Conservation (phyloP, 2,329 filamentous ascomycete species). For the Kalmusia sp. region DNA sequence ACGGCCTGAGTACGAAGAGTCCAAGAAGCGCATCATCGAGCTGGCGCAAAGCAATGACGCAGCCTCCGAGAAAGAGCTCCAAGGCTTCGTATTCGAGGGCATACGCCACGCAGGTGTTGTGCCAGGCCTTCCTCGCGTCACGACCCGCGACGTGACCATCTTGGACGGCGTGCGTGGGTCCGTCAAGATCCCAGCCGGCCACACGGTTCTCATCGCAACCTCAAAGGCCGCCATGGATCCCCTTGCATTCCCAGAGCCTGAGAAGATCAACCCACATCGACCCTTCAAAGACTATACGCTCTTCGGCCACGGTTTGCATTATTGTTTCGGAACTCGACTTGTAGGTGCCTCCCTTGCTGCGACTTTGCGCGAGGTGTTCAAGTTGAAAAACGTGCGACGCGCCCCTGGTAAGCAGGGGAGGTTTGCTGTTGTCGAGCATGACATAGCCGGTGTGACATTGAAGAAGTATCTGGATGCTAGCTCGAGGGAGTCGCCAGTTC, state of each 20-base stretch:
- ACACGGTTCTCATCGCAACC: slow-evolving; percentile 48
- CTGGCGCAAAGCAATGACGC: slow-evolving; percentile 55
- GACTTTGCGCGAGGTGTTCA: slow-evolving; percentile 42
- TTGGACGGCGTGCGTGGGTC: slow-evolving; percentile 58
- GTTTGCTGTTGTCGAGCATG: slow-evolving; percentile 54
- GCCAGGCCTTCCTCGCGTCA: slow-evolving; percentile 60
- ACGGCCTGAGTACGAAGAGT: slow-evolving; percentile 57
- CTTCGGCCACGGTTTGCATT: slow-evolving; percentile 41
- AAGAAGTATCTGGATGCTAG: slow-evolving; percentile 58
- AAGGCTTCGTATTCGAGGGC: slow-evolving; percentile 62
- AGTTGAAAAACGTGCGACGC: slow-evolving; percentile 39
- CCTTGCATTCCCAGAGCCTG: slow-evolving; percentile 38
- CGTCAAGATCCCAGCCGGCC: slow-evolving; percentile 51
- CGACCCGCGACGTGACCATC: slow-evolving; percentile 54
- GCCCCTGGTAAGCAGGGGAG: slow-evolving; percentile 39
- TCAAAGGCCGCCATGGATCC: slow-evolving; percentile 49
- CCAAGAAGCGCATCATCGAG: slow-evolving; percentile 60
- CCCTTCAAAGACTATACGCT: slow-evolving; percentile 40
- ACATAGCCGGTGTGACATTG: slow-evolving; percentile 57
- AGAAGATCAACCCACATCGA: slow-evolving; percentile 47
- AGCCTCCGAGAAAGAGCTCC: slow-evolving; percentile 64
- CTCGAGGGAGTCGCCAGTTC: slow-evolving; percentile 54
- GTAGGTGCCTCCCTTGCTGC: slow-evolving; percentile 37
- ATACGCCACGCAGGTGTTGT: slow-evolving; percentile 62
- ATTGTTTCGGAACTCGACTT: slow-evolving; percentile 41